These are phyloP conservation scores for Cyphellophora attinorum DNA, from an alignment of 2,329 filamentous ascomycete genomes.

Conservation along the genomic window DNA sequence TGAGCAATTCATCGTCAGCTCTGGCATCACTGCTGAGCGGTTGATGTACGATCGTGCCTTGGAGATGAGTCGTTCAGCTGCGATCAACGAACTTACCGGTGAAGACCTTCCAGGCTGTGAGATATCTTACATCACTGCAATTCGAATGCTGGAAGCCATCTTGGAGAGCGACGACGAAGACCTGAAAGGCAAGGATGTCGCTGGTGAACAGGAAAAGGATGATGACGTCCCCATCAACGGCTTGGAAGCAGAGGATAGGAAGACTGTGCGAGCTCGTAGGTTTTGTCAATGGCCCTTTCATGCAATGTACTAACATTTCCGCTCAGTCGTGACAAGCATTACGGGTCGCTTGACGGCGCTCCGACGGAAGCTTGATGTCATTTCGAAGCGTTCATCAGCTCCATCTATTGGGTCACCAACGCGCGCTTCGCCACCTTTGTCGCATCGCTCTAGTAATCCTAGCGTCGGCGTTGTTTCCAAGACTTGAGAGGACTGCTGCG, in stretches of 20 bases:
- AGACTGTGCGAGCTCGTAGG: constrained; percentile 42
- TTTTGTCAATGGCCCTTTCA: constrained; percentile 8
- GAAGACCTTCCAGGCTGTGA: constrained; percentile 82
- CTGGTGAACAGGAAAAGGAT: constrained; percentile 20
- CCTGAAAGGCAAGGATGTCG: constrained; percentile 20
- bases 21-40: constrained; percentile 88
- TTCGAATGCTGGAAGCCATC: constrained; percentile 90
- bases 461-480: no score
- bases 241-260: constrained; percentile 36
- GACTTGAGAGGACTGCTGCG: no score
- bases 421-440: constrained; percentile 15
- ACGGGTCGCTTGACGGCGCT: constrained; percentile 36
- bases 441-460: constrained; percentile 12
- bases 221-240: constrained; percentile 32
- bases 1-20: constrained; percentile 73
- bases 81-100: constrained; percentile 90
- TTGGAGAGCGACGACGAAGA: constrained; percentile 65
- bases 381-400: constrained; percentile 36
- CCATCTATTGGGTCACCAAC: constrained; percentile 21
- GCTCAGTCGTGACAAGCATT: constrained; percentile 39
- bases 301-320: constrained; percentile 17
- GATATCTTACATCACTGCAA: constrained; percentile 84
- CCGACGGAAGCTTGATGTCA: constrained; percentile 39
- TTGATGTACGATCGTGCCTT: constrained; percentile 96
- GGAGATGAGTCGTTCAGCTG: constrained; percentile 91